Evolutionary conservation across 208 protist genomes (phyloP).

Genomic region (Trichomonas vaginalis): DNA sequence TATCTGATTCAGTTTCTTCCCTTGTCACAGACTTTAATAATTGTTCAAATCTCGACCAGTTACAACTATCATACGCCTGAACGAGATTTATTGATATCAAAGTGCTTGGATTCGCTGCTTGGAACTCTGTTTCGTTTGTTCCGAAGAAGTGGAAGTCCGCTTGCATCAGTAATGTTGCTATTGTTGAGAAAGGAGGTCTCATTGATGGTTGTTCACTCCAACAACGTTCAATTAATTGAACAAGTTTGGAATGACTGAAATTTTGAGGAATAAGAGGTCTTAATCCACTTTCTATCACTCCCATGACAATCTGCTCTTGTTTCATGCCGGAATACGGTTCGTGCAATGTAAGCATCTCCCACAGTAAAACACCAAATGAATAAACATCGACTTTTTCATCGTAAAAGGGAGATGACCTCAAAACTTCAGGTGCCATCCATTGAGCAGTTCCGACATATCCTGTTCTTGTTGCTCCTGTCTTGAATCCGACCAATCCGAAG

Average conservation of each 20-base stretch:
- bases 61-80: not conserved
- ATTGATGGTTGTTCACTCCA: not conserved
- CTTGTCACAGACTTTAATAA: not conserved
- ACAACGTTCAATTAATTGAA: not conserved
- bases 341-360: constrained; percentile 36
- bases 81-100: not conserved
- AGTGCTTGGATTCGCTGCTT: not conserved
- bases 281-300: not conserved
- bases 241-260: not conserved
- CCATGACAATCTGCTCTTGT: not conserved
- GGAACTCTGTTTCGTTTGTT: not conserved
- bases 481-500: constrained; percentile 8
- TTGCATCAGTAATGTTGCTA: not conserved
- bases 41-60: not conserved
- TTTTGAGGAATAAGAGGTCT: not conserved
- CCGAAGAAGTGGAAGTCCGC: not conserved
- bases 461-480: not conserved
- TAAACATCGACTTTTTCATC: constrained; percentile 38
- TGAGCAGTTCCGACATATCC: constrained; percentile 10
- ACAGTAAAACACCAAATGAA: constrained; percentile 40
- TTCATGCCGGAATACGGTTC: constrained; percentile 18
- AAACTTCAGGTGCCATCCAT: constrained; percentile 20
- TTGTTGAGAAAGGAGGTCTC: not conserved
- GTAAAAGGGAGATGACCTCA: constrained; percentile 20
- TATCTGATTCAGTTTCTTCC: not conserved